Evolutionary conservation across 768 basidiomycete genomes (phyloP).

Genomic region (Tricholoma matsutake): DNA sequence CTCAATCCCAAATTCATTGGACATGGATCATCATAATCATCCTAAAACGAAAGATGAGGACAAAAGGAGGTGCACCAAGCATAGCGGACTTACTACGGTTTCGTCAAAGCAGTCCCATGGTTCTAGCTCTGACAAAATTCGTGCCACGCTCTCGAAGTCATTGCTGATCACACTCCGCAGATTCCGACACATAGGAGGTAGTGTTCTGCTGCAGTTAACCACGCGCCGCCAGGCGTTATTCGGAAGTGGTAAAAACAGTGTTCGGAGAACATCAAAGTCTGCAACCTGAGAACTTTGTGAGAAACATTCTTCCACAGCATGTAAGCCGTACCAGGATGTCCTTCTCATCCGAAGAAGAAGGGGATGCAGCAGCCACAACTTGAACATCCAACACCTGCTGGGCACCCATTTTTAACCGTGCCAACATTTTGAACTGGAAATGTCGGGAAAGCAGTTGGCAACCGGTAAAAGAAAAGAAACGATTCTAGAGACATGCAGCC

Average conservation of each 20-base stretch:
- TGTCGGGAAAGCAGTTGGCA: neutral
- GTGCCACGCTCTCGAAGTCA: slow-evolving; percentile 41
- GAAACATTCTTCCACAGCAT: neutral
- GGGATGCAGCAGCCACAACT: slow-evolving; percentile 13
- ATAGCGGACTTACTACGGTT: slow-evolving; percentile 17
- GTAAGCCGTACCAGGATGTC: neutral
- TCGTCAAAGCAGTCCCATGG: slow-evolving; percentile 13
- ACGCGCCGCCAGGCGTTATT: slow-evolving; percentile 27
- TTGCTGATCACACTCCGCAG: slow-evolving; percentile 32
- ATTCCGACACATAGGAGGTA: slow-evolving; percentile 32
- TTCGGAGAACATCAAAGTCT: slow-evolving; percentile 26
- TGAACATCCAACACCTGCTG: slow-evolving; percentile 24
- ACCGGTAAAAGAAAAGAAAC: neutral
- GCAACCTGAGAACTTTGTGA: slow-evolving; percentile 19
- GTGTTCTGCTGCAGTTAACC: slow-evolving; percentile 24
- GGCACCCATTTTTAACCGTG: slow-evolving; percentile 18
- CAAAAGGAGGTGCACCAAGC: neutral
- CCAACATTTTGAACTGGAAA: slow-evolving; percentile 19
- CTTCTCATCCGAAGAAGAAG: slow-evolving; percentile 5
- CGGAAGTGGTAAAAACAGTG: slow-evolving; percentile 20
- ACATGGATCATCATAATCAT: neutral
- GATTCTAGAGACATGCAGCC: neutral
- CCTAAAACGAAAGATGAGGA: neutral
- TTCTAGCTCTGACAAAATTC: slow-evolving; percentile 41
- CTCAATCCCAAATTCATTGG: slow-evolving; percentile 1